Conservation (phyloP, 768 basidiomycete genomes). For the Termitomyces sp. region DNA sequence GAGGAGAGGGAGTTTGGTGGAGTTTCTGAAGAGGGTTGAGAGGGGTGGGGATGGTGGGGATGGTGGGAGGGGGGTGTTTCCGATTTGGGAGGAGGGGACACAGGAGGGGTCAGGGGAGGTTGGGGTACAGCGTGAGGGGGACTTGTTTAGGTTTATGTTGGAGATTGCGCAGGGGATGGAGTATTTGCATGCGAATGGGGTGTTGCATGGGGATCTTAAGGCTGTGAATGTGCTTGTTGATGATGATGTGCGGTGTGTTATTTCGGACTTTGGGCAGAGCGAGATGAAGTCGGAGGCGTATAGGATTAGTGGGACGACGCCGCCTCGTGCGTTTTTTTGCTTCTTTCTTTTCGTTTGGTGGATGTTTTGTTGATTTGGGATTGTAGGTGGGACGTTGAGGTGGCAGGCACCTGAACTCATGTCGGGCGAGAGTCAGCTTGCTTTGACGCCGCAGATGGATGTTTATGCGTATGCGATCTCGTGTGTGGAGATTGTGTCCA, state of each 20-base stretch:
- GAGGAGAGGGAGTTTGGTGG: conserved; percentile 60
- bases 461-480: conserved; percentile 70
- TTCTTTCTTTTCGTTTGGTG: not conserved
- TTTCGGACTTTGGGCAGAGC: conserved; percentile 83
- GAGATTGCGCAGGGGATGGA: conserved; percentile 82
- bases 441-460: conserved; percentile 55
- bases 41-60: conserved; percentile 2
- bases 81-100: conserved; percentile 2
- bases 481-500: conserved; percentile 61
- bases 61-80: conserved; percentile 8
- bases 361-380: not conserved
- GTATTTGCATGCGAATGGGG: conserved; percentile 66
- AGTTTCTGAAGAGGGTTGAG: conserved; percentile 47
- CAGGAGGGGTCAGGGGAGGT: not conserved
- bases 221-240: conserved; percentile 77
- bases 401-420: conserved; percentile 77
- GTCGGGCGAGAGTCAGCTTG: conserved; percentile 20
- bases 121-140: conserved; percentile 22
- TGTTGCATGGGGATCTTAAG: conserved; percentile 82
- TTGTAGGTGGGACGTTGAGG: conserved; percentile 52
- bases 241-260: conserved; percentile 62
- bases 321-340: conserved; percentile 39
- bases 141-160: conserved; percentile 60
- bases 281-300: conserved; percentile 75
- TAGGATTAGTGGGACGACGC: conserved; percentile 51